These are phyloP conservation scores for Ananas comosus DNA, from an alignment of 176 grass and related monocot species.

Conservation along the genomic window DNA sequence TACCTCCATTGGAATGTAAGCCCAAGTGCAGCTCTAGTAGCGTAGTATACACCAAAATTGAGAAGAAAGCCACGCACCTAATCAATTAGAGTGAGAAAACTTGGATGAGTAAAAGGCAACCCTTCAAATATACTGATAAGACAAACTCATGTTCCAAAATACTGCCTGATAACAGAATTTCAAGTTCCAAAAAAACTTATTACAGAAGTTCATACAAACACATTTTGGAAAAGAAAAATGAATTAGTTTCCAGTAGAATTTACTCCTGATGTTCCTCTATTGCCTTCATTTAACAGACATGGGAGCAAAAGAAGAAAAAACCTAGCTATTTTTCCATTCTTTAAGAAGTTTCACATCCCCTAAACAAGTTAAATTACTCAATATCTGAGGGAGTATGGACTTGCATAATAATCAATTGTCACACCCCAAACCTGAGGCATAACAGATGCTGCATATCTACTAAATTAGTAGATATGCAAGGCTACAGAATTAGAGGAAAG, in stretches of 20 bases:
- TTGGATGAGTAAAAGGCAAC: constrained; percentile 3
- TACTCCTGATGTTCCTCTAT: neutral
- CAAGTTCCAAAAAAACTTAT: neutral
- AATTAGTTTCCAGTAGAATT: neutral
- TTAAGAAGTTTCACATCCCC: neutral
- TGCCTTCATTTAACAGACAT: neutral
- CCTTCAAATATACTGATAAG: neutral
- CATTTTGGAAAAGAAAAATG: neutral
- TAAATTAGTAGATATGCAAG: too few relatives aligned
- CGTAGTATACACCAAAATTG: constrained; percentile 99
- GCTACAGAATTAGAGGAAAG: too few relatives aligned
- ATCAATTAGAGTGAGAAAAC: constrained; percentile 12
- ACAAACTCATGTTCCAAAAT: neutral
- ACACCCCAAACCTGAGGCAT: too few relatives aligned
- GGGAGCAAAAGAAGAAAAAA: neutral
- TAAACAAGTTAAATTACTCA: neutral
- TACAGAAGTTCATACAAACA: neutral
- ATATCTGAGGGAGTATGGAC: neutral
- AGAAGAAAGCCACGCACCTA: constrained; percentile 99
- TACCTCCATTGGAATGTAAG: constrained; percentile 99
- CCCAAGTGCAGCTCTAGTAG: constrained; percentile 85
- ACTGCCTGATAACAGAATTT: neutral
- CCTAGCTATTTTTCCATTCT: neutral
- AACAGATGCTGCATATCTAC: too few relatives aligned
- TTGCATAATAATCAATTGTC: neutral